Evolutionary conservation across 768 basidiomycete genomes (phyloP), one percentile per base, ranked within the genome.

Genomic region (Ephemerocybe angulata): DNA sequence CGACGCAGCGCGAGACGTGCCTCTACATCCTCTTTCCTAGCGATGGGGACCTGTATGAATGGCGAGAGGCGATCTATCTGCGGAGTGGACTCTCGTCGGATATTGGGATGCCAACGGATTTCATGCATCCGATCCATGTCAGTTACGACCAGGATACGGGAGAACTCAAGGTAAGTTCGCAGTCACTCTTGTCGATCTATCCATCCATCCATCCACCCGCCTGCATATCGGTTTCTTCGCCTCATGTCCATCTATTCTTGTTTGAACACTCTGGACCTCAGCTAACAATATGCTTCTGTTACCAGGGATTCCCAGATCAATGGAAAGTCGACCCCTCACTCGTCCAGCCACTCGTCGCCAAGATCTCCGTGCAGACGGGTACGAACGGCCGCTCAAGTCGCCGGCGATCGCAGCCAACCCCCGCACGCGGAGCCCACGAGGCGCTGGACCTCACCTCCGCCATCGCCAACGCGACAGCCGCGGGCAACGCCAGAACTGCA

Each of bases 81-180:
- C 65, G 60, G 6, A 69, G 65, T 51, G 59, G 55, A 40, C 52
- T 63, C 3, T 59, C 56, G 3, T 63, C 62, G 24, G 67, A 69
- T 47, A 70, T 65, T 50, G 65, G 70, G 24, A 58, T 61, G 15
- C 72, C 72, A 1, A 67, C 65, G 25, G 64, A 67, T 19, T 69
- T 72, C 50, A 65, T 66, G 1, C 72, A 73, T 50, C 59, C 64
- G 25, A 58, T 64, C 17, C 72, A 73, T 58, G 63, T 72, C 15
- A 70, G 70, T 22, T 66, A 62, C 54, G 68, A 73, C 60, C 51
- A 65, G 17, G 33, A 54, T 0, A 67, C 61, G 25, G 72, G 72
- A 4, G 54, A 58, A 29, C 67, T 71, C 50, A 63, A 62, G 43
- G 53, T 54, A 31, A 38, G 51, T n/a, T n/a, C 42, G 22, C 42